phyloP scores from a whole-genome alignment of 2,329 filamentous ascomycete genomes.

The Polytolypa hystricis region DNA sequence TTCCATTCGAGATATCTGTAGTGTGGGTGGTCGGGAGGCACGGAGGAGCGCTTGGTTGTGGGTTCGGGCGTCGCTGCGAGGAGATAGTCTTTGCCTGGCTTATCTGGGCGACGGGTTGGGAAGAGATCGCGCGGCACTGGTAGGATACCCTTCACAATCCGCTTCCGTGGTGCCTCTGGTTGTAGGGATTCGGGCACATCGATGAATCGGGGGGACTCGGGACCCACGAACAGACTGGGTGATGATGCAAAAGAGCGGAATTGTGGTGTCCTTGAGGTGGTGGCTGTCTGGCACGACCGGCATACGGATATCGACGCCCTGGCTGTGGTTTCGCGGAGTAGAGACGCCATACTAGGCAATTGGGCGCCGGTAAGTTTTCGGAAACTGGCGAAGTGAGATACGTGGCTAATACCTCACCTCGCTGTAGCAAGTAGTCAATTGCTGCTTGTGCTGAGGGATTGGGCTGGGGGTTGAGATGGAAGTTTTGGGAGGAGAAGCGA shows the following conservation, averaged over 20 bases:
- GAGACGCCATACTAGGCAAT: slow-evolving; percentile 8
- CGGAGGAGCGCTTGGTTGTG: slow-evolving; percentile 16
- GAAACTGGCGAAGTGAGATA: background rate
- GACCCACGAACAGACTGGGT: slow-evolving; percentile 34
- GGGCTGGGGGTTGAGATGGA: too few relatives aligned
- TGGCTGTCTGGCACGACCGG: slow-evolving; percentile 26
- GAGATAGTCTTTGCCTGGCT: slow-evolving; percentile 52
- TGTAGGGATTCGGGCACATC: slow-evolving; percentile 69
- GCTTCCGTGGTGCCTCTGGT: slow-evolving; percentile 43
- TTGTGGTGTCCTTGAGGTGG: slow-evolving; percentile 23
- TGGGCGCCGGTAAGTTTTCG: background rate
- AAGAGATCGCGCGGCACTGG: slow-evolving; percentile 79
- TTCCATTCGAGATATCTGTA: slow-evolving; percentile 54
- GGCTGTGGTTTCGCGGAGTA: slow-evolving; percentile 7
- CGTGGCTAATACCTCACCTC: background rate
- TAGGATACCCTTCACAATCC: slow-evolving; percentile 60
- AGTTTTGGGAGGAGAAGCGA: too few relatives aligned
- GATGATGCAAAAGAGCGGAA: slow-evolving; percentile 31
- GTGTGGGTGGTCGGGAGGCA: slow-evolving; percentile 28
- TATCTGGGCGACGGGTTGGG: slow-evolving; percentile 47
- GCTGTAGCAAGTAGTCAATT: background rate
- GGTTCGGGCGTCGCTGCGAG: slow-evolving; percentile 48
- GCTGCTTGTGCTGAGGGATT: too few relatives aligned
- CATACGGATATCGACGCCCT: slow-evolving; percentile 24
- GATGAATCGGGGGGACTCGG: slow-evolving; percentile 82